Evolutionary conservation across 139 green algal species (phyloP).

Genomic region (Astrephomene gubernaculifera): DNA sequence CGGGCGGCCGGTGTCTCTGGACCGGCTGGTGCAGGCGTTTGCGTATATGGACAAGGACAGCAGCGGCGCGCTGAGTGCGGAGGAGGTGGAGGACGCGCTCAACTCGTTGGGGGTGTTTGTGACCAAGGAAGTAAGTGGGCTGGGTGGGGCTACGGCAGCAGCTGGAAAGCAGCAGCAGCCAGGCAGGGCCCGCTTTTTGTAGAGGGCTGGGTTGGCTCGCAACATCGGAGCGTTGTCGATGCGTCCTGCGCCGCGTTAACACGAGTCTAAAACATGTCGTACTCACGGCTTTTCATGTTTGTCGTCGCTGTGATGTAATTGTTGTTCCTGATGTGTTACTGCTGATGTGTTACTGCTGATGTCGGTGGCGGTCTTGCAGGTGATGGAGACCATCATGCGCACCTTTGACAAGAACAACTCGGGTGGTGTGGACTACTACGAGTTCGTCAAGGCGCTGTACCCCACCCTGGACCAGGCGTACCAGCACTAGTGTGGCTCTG

Average conservation of each 20-base stretch:
- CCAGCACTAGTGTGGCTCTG: background rate
- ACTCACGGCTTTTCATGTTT: no score
- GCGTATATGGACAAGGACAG: conserved; percentile 28
- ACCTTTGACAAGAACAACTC: conserved; percentile 50
- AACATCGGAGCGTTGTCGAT: no score
- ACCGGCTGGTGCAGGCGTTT: conserved; percentile 32
- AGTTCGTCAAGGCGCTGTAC: conserved; percentile 19
- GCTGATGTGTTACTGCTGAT: no score
- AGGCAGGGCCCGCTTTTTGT: no score
- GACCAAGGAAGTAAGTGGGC: conserved; percentile 12
- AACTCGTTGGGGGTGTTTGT: conserved; percentile 48
- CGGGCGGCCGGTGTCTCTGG: conserved; percentile 21
- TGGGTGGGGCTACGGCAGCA: no score
- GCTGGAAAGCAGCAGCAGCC: no score
- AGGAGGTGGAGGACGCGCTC: conserved; percentile 49
- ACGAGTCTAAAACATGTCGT: no score
- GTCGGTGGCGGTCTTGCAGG: no score
- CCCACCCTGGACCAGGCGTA: conserved; percentile 13
- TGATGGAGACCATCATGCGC: conserved; percentile 45
- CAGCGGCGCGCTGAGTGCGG: conserved; percentile 1
- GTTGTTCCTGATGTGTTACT: no score
- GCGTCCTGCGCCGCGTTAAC: no score
- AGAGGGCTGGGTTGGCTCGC: no score
- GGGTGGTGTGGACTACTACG: conserved; percentile 38
- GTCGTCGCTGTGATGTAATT: no score